A percentile compares a stretch with the other conserved stretches of the same genome.
Evolutionary conservation across 345 rosid genomes (phyloP).

Genomic region (Mercurialis annua): DNA sequence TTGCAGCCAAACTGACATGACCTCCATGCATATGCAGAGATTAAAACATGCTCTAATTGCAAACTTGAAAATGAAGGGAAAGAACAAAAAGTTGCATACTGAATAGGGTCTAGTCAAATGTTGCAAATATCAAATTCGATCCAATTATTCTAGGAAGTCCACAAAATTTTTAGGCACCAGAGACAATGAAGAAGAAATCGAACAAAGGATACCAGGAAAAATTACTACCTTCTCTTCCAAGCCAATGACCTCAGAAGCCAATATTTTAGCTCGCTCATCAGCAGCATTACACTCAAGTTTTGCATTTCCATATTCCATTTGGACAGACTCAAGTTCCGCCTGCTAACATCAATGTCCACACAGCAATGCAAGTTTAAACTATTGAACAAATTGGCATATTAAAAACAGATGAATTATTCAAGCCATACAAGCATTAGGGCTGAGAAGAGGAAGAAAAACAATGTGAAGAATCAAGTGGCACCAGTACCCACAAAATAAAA

Average conservation of each 20-base stretch:
- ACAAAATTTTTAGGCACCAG: background rate
- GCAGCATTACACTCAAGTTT: slow-evolving; percentile 85
- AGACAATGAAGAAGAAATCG: background rate
- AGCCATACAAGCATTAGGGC: background rate
- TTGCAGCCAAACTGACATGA: background rate
- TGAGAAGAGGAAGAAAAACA: background rate
- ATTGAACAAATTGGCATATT: background rate
- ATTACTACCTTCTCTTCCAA: slow-evolving; percentile 92
- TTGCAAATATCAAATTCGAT: background rate
- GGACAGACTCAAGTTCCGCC: slow-evolving; percentile 83
- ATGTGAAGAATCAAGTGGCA: background rate
- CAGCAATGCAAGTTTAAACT: slow-evolving; percentile 11
- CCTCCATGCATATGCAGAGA: background rate
- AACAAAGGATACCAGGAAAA: slow-evolving; percentile 3
- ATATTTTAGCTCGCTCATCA: slow-evolving; percentile 84
- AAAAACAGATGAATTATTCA: background rate
- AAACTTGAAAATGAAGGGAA: too few species aligned
- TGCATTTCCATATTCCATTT: slow-evolving; percentile 65
- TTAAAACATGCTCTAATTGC: background rate
- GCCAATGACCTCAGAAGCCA: slow-evolving; percentile 95
- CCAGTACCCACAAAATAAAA: background rate
- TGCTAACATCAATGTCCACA: slow-evolving; percentile 31
- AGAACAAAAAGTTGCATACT: too few species aligned
- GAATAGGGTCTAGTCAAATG: background rate
- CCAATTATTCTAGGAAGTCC: background rate